phyloP scores from a whole-genome alignment of 768 basidiomycete genomes.

The Psilocybe tampanensis region DNA sequence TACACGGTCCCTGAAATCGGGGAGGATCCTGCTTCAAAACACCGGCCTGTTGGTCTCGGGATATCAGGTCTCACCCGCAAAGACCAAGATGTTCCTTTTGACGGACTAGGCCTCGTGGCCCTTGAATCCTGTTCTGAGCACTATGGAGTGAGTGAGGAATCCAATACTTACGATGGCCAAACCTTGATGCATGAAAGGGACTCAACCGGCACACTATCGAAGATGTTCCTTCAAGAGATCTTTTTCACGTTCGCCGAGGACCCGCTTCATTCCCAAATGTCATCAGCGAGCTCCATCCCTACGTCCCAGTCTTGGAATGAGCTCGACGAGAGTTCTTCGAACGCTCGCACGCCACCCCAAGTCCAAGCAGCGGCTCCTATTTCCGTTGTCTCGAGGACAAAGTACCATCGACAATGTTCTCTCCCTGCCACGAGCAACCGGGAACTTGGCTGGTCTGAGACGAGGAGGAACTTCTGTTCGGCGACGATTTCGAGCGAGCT shows the following conservation, averaged over 20 bases:
- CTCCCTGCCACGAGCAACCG: too few relatives aligned
- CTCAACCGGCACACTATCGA: constrained; percentile 13
- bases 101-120: not conserved
- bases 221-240: constrained; percentile 23
- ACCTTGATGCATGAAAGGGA: not conserved
- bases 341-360: not conserved
- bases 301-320: constrained; percentile 24
- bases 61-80: constrained; percentile 10
- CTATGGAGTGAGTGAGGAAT: not conserved
- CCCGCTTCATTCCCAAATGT: constrained; percentile 17
- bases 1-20: not conserved
- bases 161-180: not conserved
- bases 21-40: not conserved
- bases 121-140: not conserved
- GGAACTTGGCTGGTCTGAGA: too few relatives aligned
- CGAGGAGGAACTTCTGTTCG: constrained; percentile 14
- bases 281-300: constrained; percentile 18
- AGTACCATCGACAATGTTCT: not conserved
- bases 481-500: constrained; percentile 27
- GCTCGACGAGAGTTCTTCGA: constrained; percentile 1
- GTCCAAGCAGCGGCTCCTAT: not conserved
- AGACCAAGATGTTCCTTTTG: not conserved
- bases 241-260: constrained; percentile 23
- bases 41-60: constrained; percentile 13
- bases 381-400: not conserved